Conservation (phyloP, 2,329 filamentous ascomycete genomes). For the Pestalotiopsis sp. region DNA sequence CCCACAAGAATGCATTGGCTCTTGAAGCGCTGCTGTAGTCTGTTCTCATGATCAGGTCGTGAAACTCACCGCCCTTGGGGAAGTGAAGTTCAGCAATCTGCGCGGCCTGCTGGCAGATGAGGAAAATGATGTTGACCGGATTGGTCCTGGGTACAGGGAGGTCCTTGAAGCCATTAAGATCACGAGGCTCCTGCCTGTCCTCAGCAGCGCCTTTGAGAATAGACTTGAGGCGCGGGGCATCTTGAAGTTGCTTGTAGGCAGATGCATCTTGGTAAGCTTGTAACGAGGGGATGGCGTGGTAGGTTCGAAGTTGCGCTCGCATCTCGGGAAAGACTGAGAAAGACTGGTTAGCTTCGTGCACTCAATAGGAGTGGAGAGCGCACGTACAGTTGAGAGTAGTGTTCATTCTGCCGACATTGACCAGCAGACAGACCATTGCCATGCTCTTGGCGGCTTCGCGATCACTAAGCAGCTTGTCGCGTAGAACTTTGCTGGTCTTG, state of each 20-base stretch:
- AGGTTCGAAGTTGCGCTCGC: conserved; percentile 95
- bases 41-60: conserved; percentile 92
- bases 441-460: conserved; percentile 92
- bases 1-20: conserved; percentile 88
- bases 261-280: conserved; percentile 94
- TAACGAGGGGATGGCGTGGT: conserved; percentile 95
- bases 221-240: conserved; percentile 92
- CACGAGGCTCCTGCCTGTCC: conserved; percentile 78
- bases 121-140: conserved; percentile 95
- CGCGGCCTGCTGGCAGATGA: conserved; percentile 85
- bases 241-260: conserved; percentile 96
- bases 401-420: conserved; percentile 98
- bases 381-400: conserved; percentile 89
- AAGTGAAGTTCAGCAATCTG: conserved; percentile 96
- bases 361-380: conserved; percentile 10
- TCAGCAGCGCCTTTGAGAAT: conserved; percentile 97
- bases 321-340: conserved; percentile 91
- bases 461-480: conserved; percentile 94
- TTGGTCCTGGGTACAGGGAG: conserved; percentile 76
- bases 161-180: conserved; percentile 79
- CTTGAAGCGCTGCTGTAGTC: conserved; percentile 81
- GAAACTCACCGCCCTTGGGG: conserved; percentile 82
- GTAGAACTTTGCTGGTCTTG: conserved; percentile 98
- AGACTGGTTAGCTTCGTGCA: not conserved
- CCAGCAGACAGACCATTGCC: conserved; percentile 98